Evolutionary conservation across 78 protist genomes (phyloP).

Genomic region (Dictyostelium intermedium): DNA sequence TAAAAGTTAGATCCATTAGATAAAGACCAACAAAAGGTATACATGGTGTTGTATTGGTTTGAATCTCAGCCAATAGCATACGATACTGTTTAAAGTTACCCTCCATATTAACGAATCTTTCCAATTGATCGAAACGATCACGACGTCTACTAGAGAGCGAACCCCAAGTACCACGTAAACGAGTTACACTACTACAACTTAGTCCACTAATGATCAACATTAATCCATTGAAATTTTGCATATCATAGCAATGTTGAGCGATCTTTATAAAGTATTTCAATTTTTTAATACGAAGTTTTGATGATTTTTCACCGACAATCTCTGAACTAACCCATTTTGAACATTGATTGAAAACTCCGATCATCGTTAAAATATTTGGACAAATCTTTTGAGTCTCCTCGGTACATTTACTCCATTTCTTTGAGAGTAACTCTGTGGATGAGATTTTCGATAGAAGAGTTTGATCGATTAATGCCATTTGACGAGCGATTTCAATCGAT

Average conservation of each 20-base stretch:
- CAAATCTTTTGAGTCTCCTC: slow-evolving; percentile 71
- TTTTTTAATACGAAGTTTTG: slow-evolving; percentile 40
- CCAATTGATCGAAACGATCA: slow-evolving; percentile 51
- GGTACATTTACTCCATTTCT: slow-evolving; percentile 79
- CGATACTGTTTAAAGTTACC: slow-evolving; percentile 69
- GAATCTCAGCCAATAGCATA: slow-evolving; percentile 12
- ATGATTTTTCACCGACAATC: slow-evolving; percentile 44
- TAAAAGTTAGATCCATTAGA: slow-evolving; percentile 76
- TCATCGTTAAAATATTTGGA: slow-evolving; percentile 90
- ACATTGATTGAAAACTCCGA: slow-evolving; percentile 79
- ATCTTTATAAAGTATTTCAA: slow-evolving; percentile 55
- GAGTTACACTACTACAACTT: slow-evolving; percentile 39
- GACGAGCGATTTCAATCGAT: slow-evolving; percentile 85
- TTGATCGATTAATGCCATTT: slow-evolving; percentile 86
- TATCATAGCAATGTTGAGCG: slow-evolving; percentile 65
- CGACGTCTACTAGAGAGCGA: slow-evolving; percentile 43
- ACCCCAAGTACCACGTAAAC: slow-evolving; percentile 63
- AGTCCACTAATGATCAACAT: slow-evolving; percentile 52
- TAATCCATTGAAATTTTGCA: slow-evolving; percentile 61
- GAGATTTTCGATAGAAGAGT: slow-evolving; percentile 50
- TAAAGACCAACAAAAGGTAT: slow-evolving; percentile 73
- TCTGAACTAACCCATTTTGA: slow-evolving; percentile 53
- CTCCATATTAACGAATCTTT: slow-evolving; percentile 68
- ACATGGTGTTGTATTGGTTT: slow-evolving; percentile 11
- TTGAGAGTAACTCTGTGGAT: slow-evolving; percentile 82